These are phyloP conservation scores for Neurospora sublineolata DNA, from an alignment of 495 filamentous ascomycete genomes.

Conservation along the genomic window DNA sequence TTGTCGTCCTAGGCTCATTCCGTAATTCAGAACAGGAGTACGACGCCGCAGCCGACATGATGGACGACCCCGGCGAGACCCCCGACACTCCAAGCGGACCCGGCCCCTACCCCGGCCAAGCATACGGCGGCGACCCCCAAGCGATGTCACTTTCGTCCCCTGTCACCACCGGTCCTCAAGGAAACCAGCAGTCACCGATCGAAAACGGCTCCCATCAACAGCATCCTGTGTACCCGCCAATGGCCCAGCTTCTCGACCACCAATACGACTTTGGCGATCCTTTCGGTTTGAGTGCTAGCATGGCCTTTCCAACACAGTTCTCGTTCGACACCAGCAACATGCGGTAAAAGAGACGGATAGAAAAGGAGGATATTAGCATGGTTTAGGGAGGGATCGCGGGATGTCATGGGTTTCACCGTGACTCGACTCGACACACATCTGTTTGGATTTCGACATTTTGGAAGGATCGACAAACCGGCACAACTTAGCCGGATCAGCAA, in stretches of 20 bases:
- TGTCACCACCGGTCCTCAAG: constrained; percentile 24
- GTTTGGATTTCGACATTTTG: neutral
- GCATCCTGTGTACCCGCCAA: constrained; percentile 38
- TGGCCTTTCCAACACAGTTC: constrained; percentile 89
- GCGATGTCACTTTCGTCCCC: constrained; percentile 32
- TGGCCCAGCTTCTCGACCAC: constrained; percentile 65
- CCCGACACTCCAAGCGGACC: constrained; percentile 56
- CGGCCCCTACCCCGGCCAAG: constrained; percentile 50
- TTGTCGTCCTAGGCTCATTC: constrained; percentile 72
- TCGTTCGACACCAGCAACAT: constrained; percentile 61
- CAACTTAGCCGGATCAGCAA: neutral
- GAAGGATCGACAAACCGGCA: neutral
- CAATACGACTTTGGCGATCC: constrained; percentile 73
- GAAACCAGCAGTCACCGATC: constrained; percentile 24
- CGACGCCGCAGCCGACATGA: constrained; percentile 88
- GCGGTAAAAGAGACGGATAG: constrained; percentile 21
- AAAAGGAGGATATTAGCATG: neutral
- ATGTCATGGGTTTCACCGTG: neutral
- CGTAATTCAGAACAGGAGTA: constrained; percentile 95
- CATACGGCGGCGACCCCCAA: constrained; percentile 33
- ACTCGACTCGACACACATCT: neutral
- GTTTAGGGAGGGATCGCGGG: neutral
- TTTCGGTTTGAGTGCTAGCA: constrained; percentile 80
- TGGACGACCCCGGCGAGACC: constrained; percentile 59
- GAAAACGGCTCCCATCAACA: constrained; percentile 23